These are phyloP conservation scores for Botrytis squamosa DNA, from an alignment of 2,329 filamentous ascomycete species.

Conservation along the genomic window DNA sequence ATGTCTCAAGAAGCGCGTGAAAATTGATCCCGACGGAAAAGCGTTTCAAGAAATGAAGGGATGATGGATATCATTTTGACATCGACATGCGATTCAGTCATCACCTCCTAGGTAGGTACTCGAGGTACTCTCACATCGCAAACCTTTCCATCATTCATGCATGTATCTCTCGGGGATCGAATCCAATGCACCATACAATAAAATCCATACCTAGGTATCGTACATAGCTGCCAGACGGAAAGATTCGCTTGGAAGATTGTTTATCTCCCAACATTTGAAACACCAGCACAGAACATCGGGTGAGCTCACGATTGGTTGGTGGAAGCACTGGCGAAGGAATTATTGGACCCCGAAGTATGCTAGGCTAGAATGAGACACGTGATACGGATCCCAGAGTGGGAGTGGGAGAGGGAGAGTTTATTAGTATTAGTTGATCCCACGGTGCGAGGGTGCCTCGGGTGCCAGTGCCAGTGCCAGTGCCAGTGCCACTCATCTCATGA, in stretches of 20 bases:
- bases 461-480: too few relatives aligned
- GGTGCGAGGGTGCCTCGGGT: neutral
- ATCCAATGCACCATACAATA: neutral
- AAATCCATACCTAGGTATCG: neutral
- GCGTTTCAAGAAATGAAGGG: neutral
- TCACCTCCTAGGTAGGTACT: neutral
- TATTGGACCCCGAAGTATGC: neutral
- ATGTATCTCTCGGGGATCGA: neutral
- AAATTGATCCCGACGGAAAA: neutral
- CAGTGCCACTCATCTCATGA: neutral
- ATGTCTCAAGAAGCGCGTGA: conserved; percentile 9
- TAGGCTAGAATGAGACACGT: neutral
- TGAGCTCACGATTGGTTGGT: neutral
- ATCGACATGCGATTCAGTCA: neutral
- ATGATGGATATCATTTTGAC: neutral
- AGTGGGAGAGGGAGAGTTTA: neutral
- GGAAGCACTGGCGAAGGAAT: too few relatives aligned
- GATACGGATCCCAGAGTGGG: neutral
- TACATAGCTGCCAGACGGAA: neutral
- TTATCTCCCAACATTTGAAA: conserved; percentile 6
- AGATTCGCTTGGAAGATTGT: conserved; percentile 7
- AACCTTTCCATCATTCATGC: too few relatives aligned
- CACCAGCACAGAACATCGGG: conserved; percentile 14
- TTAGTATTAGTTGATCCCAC: neutral
- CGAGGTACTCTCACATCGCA: neutral